These are phyloP conservation scores for Hanseniaspora occidentalis DNA, from an alignment of 805 yeast genomes.

Conservation along the genomic window DNA sequence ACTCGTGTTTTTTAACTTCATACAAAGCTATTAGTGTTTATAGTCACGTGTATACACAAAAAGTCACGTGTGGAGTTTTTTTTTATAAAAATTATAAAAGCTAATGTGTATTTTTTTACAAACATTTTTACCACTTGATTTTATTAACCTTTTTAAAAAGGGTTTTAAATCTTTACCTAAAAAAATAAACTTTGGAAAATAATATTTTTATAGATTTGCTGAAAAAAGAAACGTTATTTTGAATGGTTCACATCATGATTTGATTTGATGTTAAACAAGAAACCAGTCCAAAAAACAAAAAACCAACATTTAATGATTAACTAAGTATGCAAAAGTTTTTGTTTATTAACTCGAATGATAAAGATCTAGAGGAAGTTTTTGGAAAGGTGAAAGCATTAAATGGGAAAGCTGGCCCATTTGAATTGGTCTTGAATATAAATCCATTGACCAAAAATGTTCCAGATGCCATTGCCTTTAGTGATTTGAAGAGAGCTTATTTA, in stretches of 20 bases:
- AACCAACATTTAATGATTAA: neutral
- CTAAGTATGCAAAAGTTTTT: constrained; percentile 2
- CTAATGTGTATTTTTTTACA: too few species aligned
- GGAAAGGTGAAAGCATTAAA: constrained; percentile 38
- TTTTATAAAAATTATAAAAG: too few species aligned
- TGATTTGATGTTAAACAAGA: neutral
- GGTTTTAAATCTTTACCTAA: too few species aligned
- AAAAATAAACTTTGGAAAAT: neutral
- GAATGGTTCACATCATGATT: neutral
- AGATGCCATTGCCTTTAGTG: neutral
- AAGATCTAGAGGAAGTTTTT: constrained; percentile 20
- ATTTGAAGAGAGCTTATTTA: neutral
- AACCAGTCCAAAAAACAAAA: neutral
- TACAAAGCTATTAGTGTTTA: too few species aligned
- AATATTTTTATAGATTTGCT: too few species aligned
- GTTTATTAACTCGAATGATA: constrained; percentile 12
- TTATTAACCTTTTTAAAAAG: too few species aligned
- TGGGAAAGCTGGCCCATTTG: constrained; percentile 56
- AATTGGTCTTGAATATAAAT: constrained; percentile 27
- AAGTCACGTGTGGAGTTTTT: too few species aligned
- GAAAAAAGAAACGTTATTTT: neutral
- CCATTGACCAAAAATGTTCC: neutral
- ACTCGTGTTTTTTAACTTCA: neutral
- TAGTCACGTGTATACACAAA: too few species aligned
- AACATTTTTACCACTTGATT: too few species aligned